Conservation (phyloP, 2,329 filamentous ascomycete species). For the Aspergillus fructus region DNA sequence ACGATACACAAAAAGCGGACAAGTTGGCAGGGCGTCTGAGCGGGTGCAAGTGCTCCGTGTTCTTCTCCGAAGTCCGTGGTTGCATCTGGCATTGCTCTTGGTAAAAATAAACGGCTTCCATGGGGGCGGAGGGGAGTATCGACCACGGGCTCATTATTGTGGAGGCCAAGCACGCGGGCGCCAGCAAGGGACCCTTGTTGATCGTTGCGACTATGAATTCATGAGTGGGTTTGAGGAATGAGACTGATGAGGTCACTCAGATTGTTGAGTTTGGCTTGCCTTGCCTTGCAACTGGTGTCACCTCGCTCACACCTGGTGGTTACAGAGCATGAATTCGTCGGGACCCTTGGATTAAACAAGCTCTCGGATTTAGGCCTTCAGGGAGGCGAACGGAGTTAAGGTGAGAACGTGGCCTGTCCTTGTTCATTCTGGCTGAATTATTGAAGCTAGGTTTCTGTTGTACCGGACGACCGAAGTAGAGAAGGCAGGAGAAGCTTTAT, state of each 20-base stretch:
- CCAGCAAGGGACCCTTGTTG: not conserved
- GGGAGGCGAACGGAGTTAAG: not conserved
- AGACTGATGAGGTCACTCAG: not conserved
- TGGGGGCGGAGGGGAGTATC: not conserved
- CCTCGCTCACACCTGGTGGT: not conserved
- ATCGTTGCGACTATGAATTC: not conserved
- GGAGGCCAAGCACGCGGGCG: not conserved
- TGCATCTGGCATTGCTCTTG: not conserved
- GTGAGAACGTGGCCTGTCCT: not conserved
- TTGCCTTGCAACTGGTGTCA: not conserved
- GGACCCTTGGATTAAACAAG: not conserved
- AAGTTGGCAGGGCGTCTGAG: not conserved
- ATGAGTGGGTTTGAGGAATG: not conserved
- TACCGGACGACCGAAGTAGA: not conserved
- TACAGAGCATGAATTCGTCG: not conserved
- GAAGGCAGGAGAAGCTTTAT: not conserved
- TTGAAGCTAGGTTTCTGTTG: not conserved
- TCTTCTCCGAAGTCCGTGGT: not conserved
- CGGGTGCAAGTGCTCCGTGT: not conserved
- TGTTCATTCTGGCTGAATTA: not conserved
- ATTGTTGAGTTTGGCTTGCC: not conserved
- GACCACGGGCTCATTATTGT: constrained; percentile 1
- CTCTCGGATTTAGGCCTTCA: not conserved
- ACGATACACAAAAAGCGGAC: not conserved
- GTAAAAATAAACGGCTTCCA: not conserved